Base-by-base conservation (phyloP, 805 yeast genomes). In the Kuraishia capsulata region DNA sequence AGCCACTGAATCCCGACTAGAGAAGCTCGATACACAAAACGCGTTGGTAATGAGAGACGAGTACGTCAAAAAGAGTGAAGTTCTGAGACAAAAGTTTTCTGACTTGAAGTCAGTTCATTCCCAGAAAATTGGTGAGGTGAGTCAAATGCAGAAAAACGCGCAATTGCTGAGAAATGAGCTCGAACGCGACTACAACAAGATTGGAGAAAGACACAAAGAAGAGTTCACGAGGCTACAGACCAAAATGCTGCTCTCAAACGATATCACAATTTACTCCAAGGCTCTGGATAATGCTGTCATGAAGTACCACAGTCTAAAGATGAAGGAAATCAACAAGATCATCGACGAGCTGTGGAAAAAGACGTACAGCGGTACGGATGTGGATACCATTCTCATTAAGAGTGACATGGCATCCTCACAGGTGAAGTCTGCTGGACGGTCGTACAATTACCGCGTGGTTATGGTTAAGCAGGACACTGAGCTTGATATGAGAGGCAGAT, bases 401-500 rank as follows among this genome's bases (percentile, higher is more conserved):
- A 82, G 95, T 30, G 97, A 90, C 49, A 80, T 78, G 18, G 74
- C 73, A 38, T 54, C 61, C 13, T 60, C 63, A 3, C 66, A 63
- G 38, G 73, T 67, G 3, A 41, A 68, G 16, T 42, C 47, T 16
- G 44, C 70, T 19, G 73, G 75, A 31, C 64, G 94, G 41, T 75
- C 92, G 1, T 90, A 89, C 56, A 89, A 90, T 54, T 90, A 90
- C 53, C 67, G 97, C 29, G 97, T 92, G 16, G 95, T 89, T 18
- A 92, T 92, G 98, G 78, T 79, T 42, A 92, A 92, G 55, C 86
- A 83, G 51, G 90, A 84, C 42, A 83, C 80, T 1, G 97, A 92
- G 56, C 64, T 92, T 35, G 99, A 92, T 54, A 92, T 92, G 99
- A 73, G 99, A 44, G 99, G 98, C 0, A 65, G 98, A 41, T 92